A percentile compares a stretch with the other conserved stretches of the same genome.
Evolutionary conservation across 2,329 filamentous ascomycete species (phyloP).

Genomic region (Dactylellina drechsleri): DNA sequence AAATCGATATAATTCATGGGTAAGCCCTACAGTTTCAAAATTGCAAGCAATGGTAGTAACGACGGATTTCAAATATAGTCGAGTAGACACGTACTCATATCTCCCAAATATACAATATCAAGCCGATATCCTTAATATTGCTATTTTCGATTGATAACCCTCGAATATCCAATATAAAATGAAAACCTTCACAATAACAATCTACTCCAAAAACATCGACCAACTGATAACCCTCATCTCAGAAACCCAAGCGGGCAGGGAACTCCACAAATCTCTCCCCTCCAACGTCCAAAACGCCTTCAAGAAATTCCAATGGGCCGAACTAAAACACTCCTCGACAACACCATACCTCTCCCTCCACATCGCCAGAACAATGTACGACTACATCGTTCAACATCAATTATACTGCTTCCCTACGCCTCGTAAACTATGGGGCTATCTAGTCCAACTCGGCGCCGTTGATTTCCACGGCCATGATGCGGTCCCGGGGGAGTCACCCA

Average conservation of each 20-base stretch:
- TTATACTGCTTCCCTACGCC: conserved; percentile 9
- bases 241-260: background rate
- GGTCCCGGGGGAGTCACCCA: too few species aligned
- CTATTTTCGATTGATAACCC: too few species aligned
- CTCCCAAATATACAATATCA: too few species aligned
- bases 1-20: too few species aligned
- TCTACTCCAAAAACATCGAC: conserved; percentile 11
- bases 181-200: conserved; percentile 7
- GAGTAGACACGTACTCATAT: too few species aligned
- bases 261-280: background rate
- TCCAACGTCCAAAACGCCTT: background rate
- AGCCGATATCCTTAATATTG: too few species aligned
- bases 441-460: conserved; percentile 1
- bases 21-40: too few species aligned
- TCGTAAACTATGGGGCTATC: conserved; percentile 7
- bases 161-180: background rate
- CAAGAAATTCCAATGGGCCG: background rate
- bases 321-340: background rate
- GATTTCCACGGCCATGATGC: too few species aligned
- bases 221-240: conserved; percentile 17
- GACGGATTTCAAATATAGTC: too few species aligned
- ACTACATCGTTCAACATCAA: background rate
- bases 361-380: background rate
- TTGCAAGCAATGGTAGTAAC: too few species aligned
- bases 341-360: conserved; percentile 7